Percentiles rank a stretch among this genome's conserved stretches.
Conservation (phyloP, 441 rosid species). For the Croton laevigatus region DNA sequence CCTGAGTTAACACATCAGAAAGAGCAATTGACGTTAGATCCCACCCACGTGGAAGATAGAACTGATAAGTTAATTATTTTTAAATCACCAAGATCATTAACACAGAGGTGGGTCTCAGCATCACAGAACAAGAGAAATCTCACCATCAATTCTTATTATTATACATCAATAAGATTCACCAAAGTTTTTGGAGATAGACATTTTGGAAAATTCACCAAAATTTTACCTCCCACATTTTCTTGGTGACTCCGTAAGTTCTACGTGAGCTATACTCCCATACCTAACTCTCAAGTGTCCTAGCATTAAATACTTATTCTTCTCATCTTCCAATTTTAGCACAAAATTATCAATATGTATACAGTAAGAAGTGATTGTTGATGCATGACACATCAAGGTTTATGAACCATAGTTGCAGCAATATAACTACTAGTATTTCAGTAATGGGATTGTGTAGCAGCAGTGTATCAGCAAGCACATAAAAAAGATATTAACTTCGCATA, state of each 20-base stretch:
- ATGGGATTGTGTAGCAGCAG: not conserved
- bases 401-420: not conserved
- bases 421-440: not conserved
- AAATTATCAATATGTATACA: too few relatives aligned
- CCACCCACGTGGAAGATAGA: not conserved
- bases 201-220: not conserved
- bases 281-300: too few relatives aligned
- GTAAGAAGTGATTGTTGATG: too few relatives aligned
- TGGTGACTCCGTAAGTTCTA: too few relatives aligned
- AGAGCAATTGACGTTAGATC: slow-evolving; percentile 7
- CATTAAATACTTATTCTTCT: too few relatives aligned
- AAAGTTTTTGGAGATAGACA: not conserved
- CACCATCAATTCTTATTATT: not conserved
- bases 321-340: too few relatives aligned
- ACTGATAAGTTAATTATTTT: not conserved
- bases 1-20: slow-evolving; percentile 34
- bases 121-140: not conserved
- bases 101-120: not conserved
- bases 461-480: not conserved
- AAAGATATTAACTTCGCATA: not conserved
- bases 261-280: too few relatives aligned
- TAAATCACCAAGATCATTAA: not conserved
- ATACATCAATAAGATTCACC: not conserved
- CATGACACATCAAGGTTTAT: not conserved
- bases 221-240: not conserved